Evolutionary conservation across 108 stramenopile species (phyloP).

Genomic region (Cyclotella distinguenda): DNA sequence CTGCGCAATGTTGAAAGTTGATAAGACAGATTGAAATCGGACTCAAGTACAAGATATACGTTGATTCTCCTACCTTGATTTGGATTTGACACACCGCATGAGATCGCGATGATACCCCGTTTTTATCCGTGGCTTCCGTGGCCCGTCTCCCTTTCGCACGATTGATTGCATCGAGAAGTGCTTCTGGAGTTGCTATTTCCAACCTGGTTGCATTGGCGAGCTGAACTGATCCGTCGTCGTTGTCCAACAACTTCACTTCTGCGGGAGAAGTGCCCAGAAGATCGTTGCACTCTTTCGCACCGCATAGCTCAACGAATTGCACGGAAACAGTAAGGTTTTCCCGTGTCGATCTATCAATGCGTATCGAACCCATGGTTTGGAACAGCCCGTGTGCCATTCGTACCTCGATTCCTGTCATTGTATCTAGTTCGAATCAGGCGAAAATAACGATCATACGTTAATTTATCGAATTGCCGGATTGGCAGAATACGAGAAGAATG

Average conservation of each 20-base stretch:
- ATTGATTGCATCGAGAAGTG: conserved; percentile 31
- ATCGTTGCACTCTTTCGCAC: conserved; percentile 50
- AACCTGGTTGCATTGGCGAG: conserved; percentile 33
- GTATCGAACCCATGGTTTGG: conserved; percentile 8
- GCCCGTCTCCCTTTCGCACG: conserved; percentile 50
- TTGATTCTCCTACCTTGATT: conserved; percentile 17
- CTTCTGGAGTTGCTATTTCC: conserved; percentile 34
- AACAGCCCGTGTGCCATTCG: conserved; percentile 43
- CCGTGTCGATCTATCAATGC: neutral
- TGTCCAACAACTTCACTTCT: conserved; percentile 51
- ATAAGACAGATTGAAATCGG: no score
- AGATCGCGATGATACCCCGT: conserved; percentile 47
- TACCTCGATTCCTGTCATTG: conserved; percentile 39
- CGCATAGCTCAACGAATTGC: conserved; percentile 57
- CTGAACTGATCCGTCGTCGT: conserved; percentile 41
- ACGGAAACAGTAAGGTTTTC: conserved; percentile 24
- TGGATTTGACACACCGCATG: conserved; percentile 58
- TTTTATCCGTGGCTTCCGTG: conserved; percentile 62
- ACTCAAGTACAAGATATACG: no score
- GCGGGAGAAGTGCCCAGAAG: conserved; percentile 30
- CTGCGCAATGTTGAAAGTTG: neutral
- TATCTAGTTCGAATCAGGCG: no score
- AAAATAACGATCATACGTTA: no score
- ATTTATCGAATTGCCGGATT: no score
- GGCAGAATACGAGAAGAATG: no score